A percentile compares a stretch with the other conserved stretches of the same genome.
Evolutionary conservation across 1,139 yeast species (phyloP).

Genomic region (Petasospora rhodanensis): DNA sequence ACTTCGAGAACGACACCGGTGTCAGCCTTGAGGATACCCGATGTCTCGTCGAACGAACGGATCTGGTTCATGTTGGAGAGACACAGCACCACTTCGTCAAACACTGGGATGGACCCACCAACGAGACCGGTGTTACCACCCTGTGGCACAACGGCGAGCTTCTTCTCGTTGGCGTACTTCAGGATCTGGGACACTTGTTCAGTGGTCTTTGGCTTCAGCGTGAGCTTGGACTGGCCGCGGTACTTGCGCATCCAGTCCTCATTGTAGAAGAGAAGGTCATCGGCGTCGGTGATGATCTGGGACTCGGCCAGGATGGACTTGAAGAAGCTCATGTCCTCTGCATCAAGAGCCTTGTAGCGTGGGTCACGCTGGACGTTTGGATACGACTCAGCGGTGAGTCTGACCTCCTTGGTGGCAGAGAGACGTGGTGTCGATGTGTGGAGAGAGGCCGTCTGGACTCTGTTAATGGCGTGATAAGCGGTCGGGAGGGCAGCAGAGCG

Average conservation of each 20-base stretch:
- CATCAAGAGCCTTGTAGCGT: slow-evolving; percentile 41
- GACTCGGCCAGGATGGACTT: slow-evolving; percentile 47
- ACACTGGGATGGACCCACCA: slow-evolving; percentile 91
- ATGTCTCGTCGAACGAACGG: slow-evolving; percentile 73
- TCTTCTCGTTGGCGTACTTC: slow-evolving; percentile 74
- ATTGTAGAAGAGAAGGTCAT: slow-evolving; percentile 69
- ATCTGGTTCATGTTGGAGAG: slow-evolving; percentile 69
- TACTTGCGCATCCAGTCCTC: slow-evolving; percentile 98
- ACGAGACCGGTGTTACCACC: slow-evolving; percentile 97
- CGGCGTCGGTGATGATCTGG: slow-evolving; percentile 44
- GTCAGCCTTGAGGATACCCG: slow-evolving; percentile 84
- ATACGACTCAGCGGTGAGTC: slow-evolving; percentile 61
- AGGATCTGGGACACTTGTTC: slow-evolving; percentile 74
- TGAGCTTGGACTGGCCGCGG: slow-evolving; percentile 77
- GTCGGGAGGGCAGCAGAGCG: no score
- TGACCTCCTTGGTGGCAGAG: slow-evolving; percentile 33
- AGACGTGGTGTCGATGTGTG: slow-evolving; percentile 6
- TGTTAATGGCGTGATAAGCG: no score
- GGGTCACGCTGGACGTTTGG: slow-evolving; percentile 47
- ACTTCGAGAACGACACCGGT: slow-evolving; percentile 87
- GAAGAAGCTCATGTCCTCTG: slow-evolving; percentile 60
- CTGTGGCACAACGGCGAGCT: slow-evolving; percentile 88
- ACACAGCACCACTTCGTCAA: slow-evolving; percentile 82
- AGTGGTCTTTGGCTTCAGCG: slow-evolving; percentile 79
- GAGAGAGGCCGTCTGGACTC: slow-evolving; percentile 6